A percentile compares a stretch with the other conserved stretches of the same genome.
phyloP scores from a whole-genome alignment of 208 protist genomes.

The Wallacemonas sp. region DNA sequence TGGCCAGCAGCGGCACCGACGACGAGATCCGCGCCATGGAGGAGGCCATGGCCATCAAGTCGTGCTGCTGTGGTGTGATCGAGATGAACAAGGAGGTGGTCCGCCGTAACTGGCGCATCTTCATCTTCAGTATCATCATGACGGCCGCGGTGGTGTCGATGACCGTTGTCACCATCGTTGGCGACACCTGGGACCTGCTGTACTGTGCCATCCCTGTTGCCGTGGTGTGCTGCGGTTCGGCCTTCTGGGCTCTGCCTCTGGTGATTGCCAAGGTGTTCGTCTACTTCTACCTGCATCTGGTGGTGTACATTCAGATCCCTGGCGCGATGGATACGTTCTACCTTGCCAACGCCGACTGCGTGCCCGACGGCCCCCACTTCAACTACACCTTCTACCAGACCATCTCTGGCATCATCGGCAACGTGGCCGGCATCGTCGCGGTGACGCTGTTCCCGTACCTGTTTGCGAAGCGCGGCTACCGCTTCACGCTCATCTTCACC shows the following conservation, averaged over 20 bases:
- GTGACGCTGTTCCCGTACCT: slow-evolving; percentile 43
- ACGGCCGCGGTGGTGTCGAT: slow-evolving; percentile 24
- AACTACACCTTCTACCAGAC: slow-evolving; percentile 51
- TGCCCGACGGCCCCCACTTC: slow-evolving; percentile 54
- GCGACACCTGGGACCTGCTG: slow-evolving; percentile 20
- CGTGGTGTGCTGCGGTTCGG: slow-evolving; percentile 17
- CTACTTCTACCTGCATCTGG: slow-evolving; percentile 23
- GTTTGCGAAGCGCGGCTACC: slow-evolving; percentile 43
- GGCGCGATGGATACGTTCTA: slow-evolving; percentile 57
- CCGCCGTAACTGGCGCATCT: slow-evolving; percentile 24
- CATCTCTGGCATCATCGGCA: slow-evolving; percentile 37
- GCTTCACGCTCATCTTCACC: slow-evolving; percentile 49
- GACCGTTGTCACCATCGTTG: slow-evolving; percentile 22
- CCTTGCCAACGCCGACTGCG: slow-evolving; percentile 30
- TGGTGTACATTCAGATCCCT: slow-evolving; percentile 39
- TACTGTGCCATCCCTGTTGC: slow-evolving; percentile 4
- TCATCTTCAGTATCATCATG: slow-evolving; percentile 32
- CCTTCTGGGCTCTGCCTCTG: slow-evolving; percentile 30
- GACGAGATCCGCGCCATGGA: neutral
- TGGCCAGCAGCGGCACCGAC: neutral
- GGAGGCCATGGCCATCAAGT: neutral
- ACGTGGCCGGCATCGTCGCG: slow-evolving; percentile 30
- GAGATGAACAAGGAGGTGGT: slow-evolving; percentile 38
- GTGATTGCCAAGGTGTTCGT: slow-evolving; percentile 33
- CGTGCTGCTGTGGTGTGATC: slow-evolving; percentile 23